Evolutionary conservation across 257 asterid species (phyloP), one percentile per base, ranked within the genome.

Genomic region (Cruciata laevipes): DNA sequence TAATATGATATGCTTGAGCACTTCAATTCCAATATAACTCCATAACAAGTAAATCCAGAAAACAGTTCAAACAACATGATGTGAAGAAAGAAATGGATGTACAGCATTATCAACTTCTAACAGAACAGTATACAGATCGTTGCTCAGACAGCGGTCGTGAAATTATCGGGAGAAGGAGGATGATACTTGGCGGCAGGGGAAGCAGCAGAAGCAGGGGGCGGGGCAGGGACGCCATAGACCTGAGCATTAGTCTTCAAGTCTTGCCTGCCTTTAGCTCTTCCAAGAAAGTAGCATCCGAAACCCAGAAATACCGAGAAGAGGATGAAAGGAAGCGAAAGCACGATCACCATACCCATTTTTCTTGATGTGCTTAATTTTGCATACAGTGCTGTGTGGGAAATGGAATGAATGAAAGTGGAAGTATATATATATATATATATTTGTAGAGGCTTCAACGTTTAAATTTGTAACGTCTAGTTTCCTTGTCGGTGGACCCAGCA

Each of bases 311-410:
- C 37, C 0, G 95, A 85, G 66, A 91, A 87, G 57, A 89, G 71
- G 68, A 89, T 87, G 66, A 91, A 74, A 18, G 98, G 98, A 67
- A 91, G 71, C 58, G 96, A 89, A 27, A 89, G 38, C 70, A 91
- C 96, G 17, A 91, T 85, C 21, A 87, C 90, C 98, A 89, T 85
- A 38, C 96, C 95, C 98, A 89, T 91, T 61, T 74, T 27, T 4
- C 16, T 64, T 21, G 20, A 38, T 4, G 25, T 47, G 6, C 32
- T 14, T 14, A 3, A 7, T 18, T 25, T 10, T 17, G 61, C 13
- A n/a, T 18, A 0, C 14, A 1, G 51, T 8, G 21, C 4, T 30
- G 71, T 3, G 51, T 14, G 5, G 6, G 24, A 1, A 11, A 20
- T n/a, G 53, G 32, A 9, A 14, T 65, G 30, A 56, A 56, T 23